Evolutionary conservation across 805 yeast genomes (phyloP).

Genomic region (Saccharomycopsis lassenensis): DNA sequence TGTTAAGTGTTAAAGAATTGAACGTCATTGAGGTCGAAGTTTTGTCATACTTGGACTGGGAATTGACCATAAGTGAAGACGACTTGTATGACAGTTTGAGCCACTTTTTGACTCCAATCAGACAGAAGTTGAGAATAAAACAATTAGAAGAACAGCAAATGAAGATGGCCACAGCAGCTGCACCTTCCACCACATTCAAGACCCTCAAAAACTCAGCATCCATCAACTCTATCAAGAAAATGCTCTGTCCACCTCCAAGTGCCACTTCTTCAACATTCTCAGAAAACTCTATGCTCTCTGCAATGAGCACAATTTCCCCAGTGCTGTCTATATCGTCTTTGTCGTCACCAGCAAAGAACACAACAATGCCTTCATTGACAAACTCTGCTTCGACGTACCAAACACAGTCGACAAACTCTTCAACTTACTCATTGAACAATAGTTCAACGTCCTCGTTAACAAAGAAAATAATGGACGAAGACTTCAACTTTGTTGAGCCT

Average conservation of each 20-base stretch:
- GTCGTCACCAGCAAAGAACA: slow-evolving; percentile 12
- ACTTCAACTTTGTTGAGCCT: slow-evolving; percentile 19
- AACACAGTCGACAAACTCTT: slow-evolving; percentile 8
- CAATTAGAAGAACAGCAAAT: slow-evolving; percentile 10
- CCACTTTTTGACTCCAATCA: slow-evolving; percentile 68
- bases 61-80: slow-evolving; percentile 49
- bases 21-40: slow-evolving; percentile 76
- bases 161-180: slow-evolving; percentile 13
- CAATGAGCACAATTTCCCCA: slow-evolving; percentile 19
- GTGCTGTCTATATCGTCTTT: slow-evolving; percentile 14
- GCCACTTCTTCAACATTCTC: slow-evolving; percentile 18
- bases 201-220: slow-evolving; percentile 15
- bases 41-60: slow-evolving; percentile 60
- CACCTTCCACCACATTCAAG: slow-evolving; percentile 12
- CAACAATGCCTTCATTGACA: slow-evolving; percentile 14
- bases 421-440: slow-evolving; percentile 16
- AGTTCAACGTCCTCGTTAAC: slow-evolving; percentile 11
- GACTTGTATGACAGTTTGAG: slow-evolving; percentile 61
- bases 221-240: slow-evolving; percentile 12
- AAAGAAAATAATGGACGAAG: slow-evolving; percentile 17
- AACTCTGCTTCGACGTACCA: slow-evolving; percentile 17
- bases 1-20: slow-evolving; percentile 56
- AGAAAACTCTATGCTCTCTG: slow-evolving; percentile 7
- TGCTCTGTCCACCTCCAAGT: slow-evolving; percentile 14
- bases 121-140: slow-evolving; percentile 28